A percentile compares a stretch with the other conserved stretches of the same genome.
Evolutionary conservation across 2,329 filamentous ascomycete genomes (phyloP).

Genomic region (Xenosphaeropsis pyriputrescens): DNA sequence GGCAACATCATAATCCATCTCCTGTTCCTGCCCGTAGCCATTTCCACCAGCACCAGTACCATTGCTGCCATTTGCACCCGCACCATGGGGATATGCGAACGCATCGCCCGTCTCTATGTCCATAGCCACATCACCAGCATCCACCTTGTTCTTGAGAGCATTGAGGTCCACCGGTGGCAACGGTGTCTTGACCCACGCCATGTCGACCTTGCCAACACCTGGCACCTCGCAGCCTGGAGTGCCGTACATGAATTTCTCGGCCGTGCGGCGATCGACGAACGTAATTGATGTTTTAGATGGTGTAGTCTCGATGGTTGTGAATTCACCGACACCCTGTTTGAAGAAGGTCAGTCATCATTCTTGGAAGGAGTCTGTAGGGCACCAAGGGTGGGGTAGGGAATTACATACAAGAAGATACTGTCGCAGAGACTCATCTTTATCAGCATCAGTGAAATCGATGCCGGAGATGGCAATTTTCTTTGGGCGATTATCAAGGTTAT

Average conservation of each 20-base stretch:
- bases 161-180: conserved; percentile 11
- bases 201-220: conserved; percentile 46
- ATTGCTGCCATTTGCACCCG: neutral
- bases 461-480: conserved; percentile 51
- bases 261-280: conserved; percentile 55
- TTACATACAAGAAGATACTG: conserved; percentile 53
- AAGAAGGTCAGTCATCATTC: conserved; percentile 12
- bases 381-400: conserved; percentile 1
- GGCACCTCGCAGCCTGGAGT: conserved; percentile 43
- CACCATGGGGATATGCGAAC: conserved; percentile 7
- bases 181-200: conserved; percentile 40
- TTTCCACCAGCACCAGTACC: conserved; percentile 5
- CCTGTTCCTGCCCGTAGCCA: conserved; percentile 5
- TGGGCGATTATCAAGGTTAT: conserved; percentile 64
- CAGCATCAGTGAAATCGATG: conserved; percentile 43
- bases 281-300: conserved; percentile 35
- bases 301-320: conserved; percentile 38
- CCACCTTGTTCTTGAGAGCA: conserved; percentile 3
- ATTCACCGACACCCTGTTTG: conserved; percentile 43
- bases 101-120: conserved; percentile 14
- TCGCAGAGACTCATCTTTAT: conserved; percentile 53
- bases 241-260: conserved; percentile 52
- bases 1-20: conserved; percentile 25
- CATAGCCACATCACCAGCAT: conserved; percentile 8
- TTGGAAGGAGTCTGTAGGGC: neutral